These are phyloP conservation scores for Suillus tomentosus DNA, from an alignment of 768 basidiomycete genomes.

Conservation along the genomic window DNA sequence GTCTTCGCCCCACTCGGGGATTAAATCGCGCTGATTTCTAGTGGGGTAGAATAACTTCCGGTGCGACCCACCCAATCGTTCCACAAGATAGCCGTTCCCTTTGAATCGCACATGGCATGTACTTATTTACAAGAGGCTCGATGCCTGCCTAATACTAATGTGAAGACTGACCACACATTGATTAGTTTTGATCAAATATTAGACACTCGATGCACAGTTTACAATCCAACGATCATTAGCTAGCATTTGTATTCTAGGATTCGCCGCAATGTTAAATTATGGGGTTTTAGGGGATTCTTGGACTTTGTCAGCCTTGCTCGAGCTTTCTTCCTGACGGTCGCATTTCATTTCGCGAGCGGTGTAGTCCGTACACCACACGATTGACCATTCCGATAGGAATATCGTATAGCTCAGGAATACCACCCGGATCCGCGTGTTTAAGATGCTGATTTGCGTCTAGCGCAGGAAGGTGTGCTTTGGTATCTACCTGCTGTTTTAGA, in stretches of 20 bases:
- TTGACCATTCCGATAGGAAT: slow-evolving; percentile 83
- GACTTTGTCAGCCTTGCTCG: background rate
- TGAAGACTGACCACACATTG: background rate
- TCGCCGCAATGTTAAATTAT: background rate
- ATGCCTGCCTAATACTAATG: slow-evolving; percentile 3
- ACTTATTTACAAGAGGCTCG: slow-evolving; percentile 4
- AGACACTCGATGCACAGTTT: background rate
- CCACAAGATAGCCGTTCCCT: slow-evolving; percentile 1
- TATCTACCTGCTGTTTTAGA: slow-evolving; percentile 45
- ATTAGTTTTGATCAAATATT: background rate
- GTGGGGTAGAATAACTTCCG: slow-evolving; percentile 17
- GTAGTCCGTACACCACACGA: slow-evolving; percentile 58
- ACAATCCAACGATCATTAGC: background rate
- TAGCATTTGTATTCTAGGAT: slow-evolving; percentile 7
- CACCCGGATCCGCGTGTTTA: slow-evolving; percentile 44
- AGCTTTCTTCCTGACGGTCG: background rate
- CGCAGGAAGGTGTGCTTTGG: slow-evolving; percentile 52
- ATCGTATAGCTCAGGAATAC: slow-evolving; percentile 73
- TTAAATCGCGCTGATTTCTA: background rate
- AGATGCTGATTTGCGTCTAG: slow-evolving; percentile 47
- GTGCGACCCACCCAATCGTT: background rate
- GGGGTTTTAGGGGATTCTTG: background rate
- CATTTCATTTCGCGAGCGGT: background rate
- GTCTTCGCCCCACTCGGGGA: slow-evolving; percentile 18
- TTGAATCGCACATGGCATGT: background rate